Evolutionary conservation across 495 filamentous ascomycete species (phyloP), one percentile per base, ranked within the genome.

Genomic region (Durotheca rogersii): DNA sequence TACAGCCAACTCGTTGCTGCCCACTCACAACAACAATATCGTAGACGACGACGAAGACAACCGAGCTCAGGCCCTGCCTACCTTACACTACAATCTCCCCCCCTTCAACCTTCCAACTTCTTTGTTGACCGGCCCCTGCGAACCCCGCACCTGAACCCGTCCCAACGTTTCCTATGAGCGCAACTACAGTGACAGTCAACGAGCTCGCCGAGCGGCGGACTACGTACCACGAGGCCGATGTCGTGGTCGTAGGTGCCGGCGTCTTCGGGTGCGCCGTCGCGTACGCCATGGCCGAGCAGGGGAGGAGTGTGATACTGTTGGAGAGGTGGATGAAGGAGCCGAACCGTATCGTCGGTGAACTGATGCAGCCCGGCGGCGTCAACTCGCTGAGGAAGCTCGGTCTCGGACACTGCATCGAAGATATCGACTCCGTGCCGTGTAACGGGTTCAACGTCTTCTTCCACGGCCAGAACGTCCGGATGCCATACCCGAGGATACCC

Each of bases 331-430:
- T 96, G 66, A 90, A 92, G 70, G 88, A 96, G 72, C 93, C 93
- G 9, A 89, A 97, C 73, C 84, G 93, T 45, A 98, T 98, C 60
- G 91, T 98, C 15, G 93, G 93, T 44, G 93, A 98, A 73, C 71
- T 98, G 49, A 71, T 98, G 62, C 93, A 98, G 67, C 93, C 93
- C 3, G 93, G 93, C 21, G 93, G 93, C 32, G 84, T 95, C 30
- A 70, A 76, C 33, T 90, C 94, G 14, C 75, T 98, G 52, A 77
- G 85, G 60, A 82, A 85, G 56, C 72, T 98, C 41, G 94, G 94
- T 5, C 68, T 98, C 41, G 67, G 67, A 34, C 81, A 88, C 51
- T 96, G 90, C 63, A 73, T 98, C 11, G 91, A 98, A 44, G 87
- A 72, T 11, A 97, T 98, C 58, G 93, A 97, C 62, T 83, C 90